Evolutionary conservation across 1,284 basidiomycete species (phyloP).

Genomic region (Tilletiopsis washingtonensis): DNA sequence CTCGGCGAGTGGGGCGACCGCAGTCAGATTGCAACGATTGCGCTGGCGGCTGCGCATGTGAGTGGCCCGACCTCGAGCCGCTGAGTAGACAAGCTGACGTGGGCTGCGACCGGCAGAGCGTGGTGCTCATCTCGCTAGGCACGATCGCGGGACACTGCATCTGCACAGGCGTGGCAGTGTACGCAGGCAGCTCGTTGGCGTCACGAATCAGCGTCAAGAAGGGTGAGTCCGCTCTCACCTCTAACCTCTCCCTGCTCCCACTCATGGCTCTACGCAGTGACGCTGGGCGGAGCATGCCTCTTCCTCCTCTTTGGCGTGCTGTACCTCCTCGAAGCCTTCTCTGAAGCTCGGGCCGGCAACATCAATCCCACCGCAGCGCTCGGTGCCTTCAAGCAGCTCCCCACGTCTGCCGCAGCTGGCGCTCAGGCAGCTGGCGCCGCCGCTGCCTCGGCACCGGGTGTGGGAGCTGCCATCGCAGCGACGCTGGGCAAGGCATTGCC

Average conservation of each 20-base stretch:
- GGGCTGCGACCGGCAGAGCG: constrained; percentile 57
- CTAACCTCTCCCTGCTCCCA: not conserved
- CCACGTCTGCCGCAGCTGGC: not conserved
- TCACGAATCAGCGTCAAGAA: constrained; percentile 91
- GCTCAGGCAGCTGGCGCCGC: too few relatives aligned
- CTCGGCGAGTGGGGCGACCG: constrained; percentile 97
- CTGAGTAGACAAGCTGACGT: not conserved
- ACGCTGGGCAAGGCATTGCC: too few relatives aligned
- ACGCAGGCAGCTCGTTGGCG: constrained; percentile 81
- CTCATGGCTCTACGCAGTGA: constrained; percentile 55
- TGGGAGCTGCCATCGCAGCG: too few relatives aligned
- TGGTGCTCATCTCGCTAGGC: constrained; percentile 74
- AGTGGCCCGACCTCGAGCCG: constrained; percentile 40
- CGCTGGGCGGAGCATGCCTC: constrained; percentile 68
- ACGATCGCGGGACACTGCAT: constrained; percentile 80
- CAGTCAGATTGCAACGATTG: constrained; percentile 94
- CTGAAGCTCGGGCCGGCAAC: not conserved
- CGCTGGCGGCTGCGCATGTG: constrained; percentile 89
- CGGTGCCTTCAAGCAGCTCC: not conserved
- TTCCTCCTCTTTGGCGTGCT: constrained; percentile 67
- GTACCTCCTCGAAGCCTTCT: constrained; percentile 52
- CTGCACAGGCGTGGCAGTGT: constrained; percentile 81
- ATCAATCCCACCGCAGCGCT: not conserved
- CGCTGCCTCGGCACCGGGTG: too few relatives aligned
- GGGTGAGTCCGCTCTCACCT: constrained; percentile 66